phyloP scores from a whole-genome alignment of 1,139 yeast species.

The Suhomyces bokatorum region DNA sequence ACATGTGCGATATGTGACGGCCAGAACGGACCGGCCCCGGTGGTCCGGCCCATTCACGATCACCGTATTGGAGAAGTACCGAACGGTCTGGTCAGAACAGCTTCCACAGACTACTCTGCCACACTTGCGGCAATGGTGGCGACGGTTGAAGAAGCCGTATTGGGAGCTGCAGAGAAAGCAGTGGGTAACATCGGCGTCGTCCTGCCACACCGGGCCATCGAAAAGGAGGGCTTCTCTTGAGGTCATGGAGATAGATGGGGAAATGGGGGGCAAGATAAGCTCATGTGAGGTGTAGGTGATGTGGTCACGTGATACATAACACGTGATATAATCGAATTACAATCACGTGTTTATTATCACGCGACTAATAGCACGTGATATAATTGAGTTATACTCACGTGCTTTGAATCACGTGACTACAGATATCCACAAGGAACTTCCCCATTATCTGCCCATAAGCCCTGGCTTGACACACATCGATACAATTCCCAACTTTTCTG shows the following conservation, averaged over 20 bases:
- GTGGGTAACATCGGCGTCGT: slow-evolving; percentile 57
- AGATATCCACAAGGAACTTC: too few species aligned
- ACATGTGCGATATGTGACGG: slow-evolving; percentile 60
- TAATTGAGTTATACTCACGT: too few species aligned
- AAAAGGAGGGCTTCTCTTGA: background rate
- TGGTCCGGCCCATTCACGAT: slow-evolving; percentile 33
- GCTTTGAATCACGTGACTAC: too few species aligned
- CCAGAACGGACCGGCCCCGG: slow-evolving; percentile 27
- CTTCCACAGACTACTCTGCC: slow-evolving; percentile 72
- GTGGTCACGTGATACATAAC: background rate
- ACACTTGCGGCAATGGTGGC: slow-evolving; percentile 92
- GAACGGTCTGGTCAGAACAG: slow-evolving; percentile 55
- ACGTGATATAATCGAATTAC: too few species aligned
- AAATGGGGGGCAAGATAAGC: background rate
- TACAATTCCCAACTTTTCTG: too few species aligned
- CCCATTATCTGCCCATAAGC: too few species aligned
- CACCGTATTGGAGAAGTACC: slow-evolving; percentile 42
- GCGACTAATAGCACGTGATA: too few species aligned
- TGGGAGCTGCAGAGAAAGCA: slow-evolving; percentile 62
- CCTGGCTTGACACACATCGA: too few species aligned
- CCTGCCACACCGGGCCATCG: slow-evolving; percentile 61
- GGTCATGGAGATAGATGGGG: background rate
- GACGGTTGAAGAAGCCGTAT: slow-evolving; percentile 69
- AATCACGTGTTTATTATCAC: too few species aligned
- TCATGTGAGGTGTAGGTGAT: background rate